Percentiles rank a stretch among this genome's conserved stretches.
Evolutionary conservation across 768 basidiomycete genomes (phyloP).

Genomic region (Mycena sanguinolenta): DNA sequence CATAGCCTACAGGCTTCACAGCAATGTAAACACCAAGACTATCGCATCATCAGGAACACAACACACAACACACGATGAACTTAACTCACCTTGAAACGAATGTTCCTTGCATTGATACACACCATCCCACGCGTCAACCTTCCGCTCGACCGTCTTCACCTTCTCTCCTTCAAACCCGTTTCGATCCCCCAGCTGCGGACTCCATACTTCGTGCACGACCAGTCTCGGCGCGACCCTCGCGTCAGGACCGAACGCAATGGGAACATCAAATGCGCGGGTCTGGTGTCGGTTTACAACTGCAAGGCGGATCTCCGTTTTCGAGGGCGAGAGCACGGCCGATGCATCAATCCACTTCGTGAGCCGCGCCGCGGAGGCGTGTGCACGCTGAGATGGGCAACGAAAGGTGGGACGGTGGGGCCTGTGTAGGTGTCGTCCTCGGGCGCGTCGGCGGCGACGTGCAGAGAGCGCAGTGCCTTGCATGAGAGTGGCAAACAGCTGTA

Average conservation of each 20-base stretch:
- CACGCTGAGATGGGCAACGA: conserved; percentile 57
- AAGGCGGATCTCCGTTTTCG: conserved; percentile 57
- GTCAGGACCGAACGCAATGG: conserved; percentile 53
- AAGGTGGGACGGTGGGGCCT: conserved; percentile 66
- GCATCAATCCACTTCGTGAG: conserved; percentile 63
- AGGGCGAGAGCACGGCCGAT: conserved; percentile 56
- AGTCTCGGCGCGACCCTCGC: conserved; percentile 43
- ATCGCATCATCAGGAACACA: background rate
- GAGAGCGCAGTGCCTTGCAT: conserved; percentile 65
- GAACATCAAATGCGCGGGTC: conserved; percentile 50
- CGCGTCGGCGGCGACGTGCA: conserved; percentile 52
- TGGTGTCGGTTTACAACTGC: conserved; percentile 68
- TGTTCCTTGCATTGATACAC: conserved; percentile 57
- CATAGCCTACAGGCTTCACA: background rate
- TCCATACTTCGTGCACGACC: conserved; percentile 66
- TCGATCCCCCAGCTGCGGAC: conserved; percentile 55
- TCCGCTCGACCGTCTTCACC: conserved; percentile 47
- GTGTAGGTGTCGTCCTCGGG: conserved; percentile 44
- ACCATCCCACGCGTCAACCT: conserved; percentile 47
- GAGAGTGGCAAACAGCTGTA: conserved; percentile 66
- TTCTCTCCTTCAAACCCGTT: conserved; percentile 61
- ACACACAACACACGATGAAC: background rate
- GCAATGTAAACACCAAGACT: conserved; percentile 15
- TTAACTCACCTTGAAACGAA: conserved; percentile 59
- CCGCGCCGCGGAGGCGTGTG: conserved; percentile 50